phyloP scores from a whole-genome alignment of 495 filamentous ascomycete species.

The Penicillium arizonense region DNA sequence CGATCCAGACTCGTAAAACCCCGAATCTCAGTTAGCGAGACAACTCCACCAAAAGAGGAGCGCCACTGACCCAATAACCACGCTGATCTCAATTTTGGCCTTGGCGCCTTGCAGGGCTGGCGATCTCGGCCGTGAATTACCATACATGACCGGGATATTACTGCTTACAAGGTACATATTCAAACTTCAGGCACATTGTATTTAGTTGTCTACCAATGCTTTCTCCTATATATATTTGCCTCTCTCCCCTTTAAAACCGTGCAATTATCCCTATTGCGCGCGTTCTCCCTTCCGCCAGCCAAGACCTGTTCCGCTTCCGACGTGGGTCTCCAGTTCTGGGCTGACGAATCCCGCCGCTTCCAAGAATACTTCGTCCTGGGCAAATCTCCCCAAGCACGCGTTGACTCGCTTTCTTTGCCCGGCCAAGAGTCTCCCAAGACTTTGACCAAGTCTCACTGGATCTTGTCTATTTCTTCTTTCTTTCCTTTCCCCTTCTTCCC shows the following conservation, averaged over 20 bases:
- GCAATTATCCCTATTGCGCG: neutral
- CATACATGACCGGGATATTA: slow-evolving; percentile 15
- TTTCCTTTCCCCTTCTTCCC: slow-evolving; percentile 8
- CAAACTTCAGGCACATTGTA: neutral
- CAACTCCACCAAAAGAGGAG: neutral
- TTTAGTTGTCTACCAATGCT: neutral
- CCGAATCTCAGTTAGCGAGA: no score
- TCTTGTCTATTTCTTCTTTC: slow-evolving; percentile 19
- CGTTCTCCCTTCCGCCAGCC: slow-evolving; percentile 15
- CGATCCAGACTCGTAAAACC: neutral
- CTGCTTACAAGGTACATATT: neutral
- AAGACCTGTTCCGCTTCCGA: slow-evolving; percentile 23
- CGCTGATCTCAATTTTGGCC: slow-evolving; percentile 1
- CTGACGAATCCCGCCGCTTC: slow-evolving; percentile 32
- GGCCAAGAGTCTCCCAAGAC: slow-evolving; percentile 24
- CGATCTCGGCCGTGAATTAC: neutral
- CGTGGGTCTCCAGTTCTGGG: slow-evolving; percentile 25
- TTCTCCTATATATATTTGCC: neutral
- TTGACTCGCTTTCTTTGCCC: slow-evolving; percentile 13
- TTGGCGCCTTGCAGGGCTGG: slow-evolving; percentile 24
- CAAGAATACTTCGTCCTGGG: slow-evolving; percentile 17
- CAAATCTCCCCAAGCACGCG: slow-evolving; percentile 16
- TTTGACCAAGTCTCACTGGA: slow-evolving; percentile 14
- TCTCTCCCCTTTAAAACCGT: neutral
- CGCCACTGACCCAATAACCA: slow-evolving; percentile 6